phyloP scores from a whole-genome alignment of 805 yeast genomes.

The Hanseniaspora occidentalis region DNA sequence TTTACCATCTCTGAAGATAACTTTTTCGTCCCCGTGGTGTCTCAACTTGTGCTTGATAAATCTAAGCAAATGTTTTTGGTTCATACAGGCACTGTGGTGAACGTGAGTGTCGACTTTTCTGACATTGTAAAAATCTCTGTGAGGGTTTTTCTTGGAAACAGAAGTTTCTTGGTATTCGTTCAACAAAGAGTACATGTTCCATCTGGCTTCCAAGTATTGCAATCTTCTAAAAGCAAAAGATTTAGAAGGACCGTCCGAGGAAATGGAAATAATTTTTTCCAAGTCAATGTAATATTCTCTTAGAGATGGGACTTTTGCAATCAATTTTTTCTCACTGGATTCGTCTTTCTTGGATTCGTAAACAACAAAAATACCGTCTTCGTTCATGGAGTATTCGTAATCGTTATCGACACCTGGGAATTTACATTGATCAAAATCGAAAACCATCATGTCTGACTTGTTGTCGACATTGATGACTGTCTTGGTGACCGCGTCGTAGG shows the following conservation, averaged over 20 bases:
- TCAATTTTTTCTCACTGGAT: conserved; percentile 21
- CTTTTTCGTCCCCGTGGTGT: conserved; percentile 75
- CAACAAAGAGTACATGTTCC: conserved; percentile 80
- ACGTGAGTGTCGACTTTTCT: conserved; percentile 66
- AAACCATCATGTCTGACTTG: conserved; percentile 31
- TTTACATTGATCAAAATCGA: conserved; percentile 29
- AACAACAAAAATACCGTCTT: conserved; percentile 62
- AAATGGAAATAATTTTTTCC: conserved; percentile 55
- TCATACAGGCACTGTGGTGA: conserved; percentile 98
- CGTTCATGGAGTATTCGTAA: conserved; percentile 47
- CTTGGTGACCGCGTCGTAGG: conserved; percentile 55
- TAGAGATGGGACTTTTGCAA: conserved; percentile 65
- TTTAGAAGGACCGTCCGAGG: conserved; percentile 93
- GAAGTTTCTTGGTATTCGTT: conserved; percentile 90
- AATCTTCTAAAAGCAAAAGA: conserved; percentile 90
- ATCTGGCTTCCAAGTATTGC: conserved; percentile 90
- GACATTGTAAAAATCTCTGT: conserved; percentile 52
- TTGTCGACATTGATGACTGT: conserved; percentile 32
- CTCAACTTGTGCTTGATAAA: conserved; percentile 91
- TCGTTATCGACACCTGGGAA: conserved; percentile 32
- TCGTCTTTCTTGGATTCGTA: conserved; percentile 20
- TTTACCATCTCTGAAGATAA: conserved; percentile 86
- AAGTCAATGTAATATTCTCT: conserved; percentile 78
- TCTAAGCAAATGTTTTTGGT: conserved; percentile 89
- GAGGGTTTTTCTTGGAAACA: conserved; percentile 86